These are phyloP conservation scores for Pseudocercospora fijiensis DNA, from an alignment of 2,329 filamentous ascomycete genomes.

Conservation along the genomic window DNA sequence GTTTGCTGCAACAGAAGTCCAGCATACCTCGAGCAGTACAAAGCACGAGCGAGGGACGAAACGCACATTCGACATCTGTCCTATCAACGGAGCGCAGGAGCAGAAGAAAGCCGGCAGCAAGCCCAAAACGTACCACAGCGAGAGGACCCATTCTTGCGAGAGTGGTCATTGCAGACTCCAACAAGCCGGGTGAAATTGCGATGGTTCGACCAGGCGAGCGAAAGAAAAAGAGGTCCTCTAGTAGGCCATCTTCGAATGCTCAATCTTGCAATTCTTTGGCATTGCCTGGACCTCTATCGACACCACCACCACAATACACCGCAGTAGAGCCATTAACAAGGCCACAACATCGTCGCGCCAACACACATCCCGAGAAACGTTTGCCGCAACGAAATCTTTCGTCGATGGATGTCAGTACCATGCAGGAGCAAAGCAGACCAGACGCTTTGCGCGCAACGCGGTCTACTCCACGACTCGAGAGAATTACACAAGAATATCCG, in stretches of 20 bases:
- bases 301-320: constrained; percentile 15
- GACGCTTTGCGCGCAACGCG: constrained; percentile 13
- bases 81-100: not conserved
- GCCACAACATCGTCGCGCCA: constrained; percentile 4
- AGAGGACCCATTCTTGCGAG: constrained; percentile 31
- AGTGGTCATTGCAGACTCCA: constrained; percentile 34
- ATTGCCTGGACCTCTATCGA: not conserved
- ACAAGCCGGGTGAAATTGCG: constrained; percentile 31
- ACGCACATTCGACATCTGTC: not conserved
- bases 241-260: constrained; percentile 2
- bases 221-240: constrained; percentile 20
- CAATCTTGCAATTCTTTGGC: constrained; percentile 16
- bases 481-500: not conserved
- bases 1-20: constrained; percentile 18
- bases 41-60: not conserved
- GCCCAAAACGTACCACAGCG: constrained; percentile 20
- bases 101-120: not conserved
- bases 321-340: not conserved
- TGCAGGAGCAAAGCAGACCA: not conserved
- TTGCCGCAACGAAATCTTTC: constrained; percentile 21
- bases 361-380: constrained; percentile 6
- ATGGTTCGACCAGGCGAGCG: constrained; percentile 31
- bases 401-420: not conserved
- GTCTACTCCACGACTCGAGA: constrained; percentile 20
- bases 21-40: not conserved